phyloP scores from a whole-genome alignment of 805 yeast genomes.

The Priceomyces haplophilus region DNA sequence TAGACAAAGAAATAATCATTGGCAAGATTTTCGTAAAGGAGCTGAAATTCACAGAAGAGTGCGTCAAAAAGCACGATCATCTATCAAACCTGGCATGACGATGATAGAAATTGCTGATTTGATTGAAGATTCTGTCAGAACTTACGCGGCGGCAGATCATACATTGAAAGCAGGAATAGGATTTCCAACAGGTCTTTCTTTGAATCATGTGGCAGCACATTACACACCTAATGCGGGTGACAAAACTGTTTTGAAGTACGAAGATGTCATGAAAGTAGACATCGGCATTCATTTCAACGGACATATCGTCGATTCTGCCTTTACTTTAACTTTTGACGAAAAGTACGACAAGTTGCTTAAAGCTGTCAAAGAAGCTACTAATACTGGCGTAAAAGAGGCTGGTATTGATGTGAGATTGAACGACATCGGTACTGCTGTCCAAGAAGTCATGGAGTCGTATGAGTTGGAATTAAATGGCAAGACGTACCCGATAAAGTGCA shows the following conservation, averaged over 20 bases:
- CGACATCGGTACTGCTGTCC: constrained; percentile 93
- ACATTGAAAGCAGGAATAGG: constrained; percentile 81
- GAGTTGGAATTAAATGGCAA: constrained; percentile 90
- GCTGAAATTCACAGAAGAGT: constrained; percentile 96
- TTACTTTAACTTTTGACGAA: constrained; percentile 83
- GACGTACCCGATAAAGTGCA: constrained; percentile 78
- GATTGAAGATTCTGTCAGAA: constrained; percentile 81
- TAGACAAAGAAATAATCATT: constrained; percentile 54
- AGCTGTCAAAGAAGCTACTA: constrained; percentile 91
- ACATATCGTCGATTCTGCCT: constrained; percentile 90
- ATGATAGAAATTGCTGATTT: constrained; percentile 87
- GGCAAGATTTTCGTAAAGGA: constrained; percentile 91
- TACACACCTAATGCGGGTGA: constrained; percentile 97
- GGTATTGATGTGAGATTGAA: constrained; percentile 95
- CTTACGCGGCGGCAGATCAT: constrained; percentile 64
- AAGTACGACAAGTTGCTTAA: constrained; percentile 74
- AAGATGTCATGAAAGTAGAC: constrained; percentile 95
- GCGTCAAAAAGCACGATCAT: constrained; percentile 70
- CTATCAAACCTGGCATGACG: constrained; percentile 86
- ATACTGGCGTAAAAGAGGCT: constrained; percentile 87
- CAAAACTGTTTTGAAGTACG: constrained; percentile 71
- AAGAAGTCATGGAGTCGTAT: constrained; percentile 95
- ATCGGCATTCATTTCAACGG: constrained; percentile 97
- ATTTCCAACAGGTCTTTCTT: constrained; percentile 95
- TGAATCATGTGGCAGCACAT: constrained; percentile 95